Conservation (phyloP, 108 stramenopile genomes). For the Nannochloropsis oceanica region DNA sequence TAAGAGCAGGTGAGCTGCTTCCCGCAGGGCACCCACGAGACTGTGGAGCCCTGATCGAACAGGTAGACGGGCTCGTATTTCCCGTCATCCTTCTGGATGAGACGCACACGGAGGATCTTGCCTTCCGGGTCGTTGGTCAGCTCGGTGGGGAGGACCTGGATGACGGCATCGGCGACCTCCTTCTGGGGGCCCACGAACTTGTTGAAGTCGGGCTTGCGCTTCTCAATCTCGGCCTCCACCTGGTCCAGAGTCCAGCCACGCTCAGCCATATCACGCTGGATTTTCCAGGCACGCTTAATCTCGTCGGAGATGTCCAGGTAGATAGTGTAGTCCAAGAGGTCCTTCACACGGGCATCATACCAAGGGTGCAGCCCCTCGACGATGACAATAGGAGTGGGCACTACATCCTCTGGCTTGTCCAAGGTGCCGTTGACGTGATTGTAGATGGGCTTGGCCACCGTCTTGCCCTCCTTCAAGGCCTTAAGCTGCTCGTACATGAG, state of each 20-base stretch:
- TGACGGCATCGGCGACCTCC: slow-evolving; percentile 68
- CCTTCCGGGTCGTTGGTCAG: slow-evolving; percentile 75
- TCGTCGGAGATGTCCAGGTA: slow-evolving; percentile 91
- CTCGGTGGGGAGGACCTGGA: slow-evolving; percentile 85
- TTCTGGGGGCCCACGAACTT: slow-evolving; percentile 92
- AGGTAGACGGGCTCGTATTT: slow-evolving; percentile 82
- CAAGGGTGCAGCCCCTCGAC: slow-evolving; percentile 95
- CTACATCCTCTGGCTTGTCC: slow-evolving; percentile 80
- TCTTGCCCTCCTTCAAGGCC: slow-evolving; percentile 81
- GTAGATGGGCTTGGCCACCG: slow-evolving; percentile 89
- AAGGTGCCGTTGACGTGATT: slow-evolving; percentile 98
- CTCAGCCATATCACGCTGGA: slow-evolving; percentile 94
- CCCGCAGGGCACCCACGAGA: slow-evolving; percentile 72
- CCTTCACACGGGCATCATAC: slow-evolving; percentile 79
- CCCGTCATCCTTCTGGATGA: slow-evolving; percentile 79
- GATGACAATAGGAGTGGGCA: slow-evolving; percentile 89
- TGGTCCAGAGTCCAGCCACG: slow-evolving; percentile 88
- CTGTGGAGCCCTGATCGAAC: slow-evolving; percentile 80
- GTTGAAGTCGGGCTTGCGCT: slow-evolving; percentile 72
- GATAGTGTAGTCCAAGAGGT: slow-evolving; percentile 87
- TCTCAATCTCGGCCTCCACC: slow-evolving; percentile 86
- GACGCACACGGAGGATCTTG: slow-evolving; percentile 79
- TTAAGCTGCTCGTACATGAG: slow-evolving; percentile 89
- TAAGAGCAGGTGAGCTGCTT: slow-evolving; percentile 71
- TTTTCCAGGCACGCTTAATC: slow-evolving; percentile 97